phyloP scores from a whole-genome alignment of 352 stramenopile species.

The Phytophthora cryptogea region DNA sequence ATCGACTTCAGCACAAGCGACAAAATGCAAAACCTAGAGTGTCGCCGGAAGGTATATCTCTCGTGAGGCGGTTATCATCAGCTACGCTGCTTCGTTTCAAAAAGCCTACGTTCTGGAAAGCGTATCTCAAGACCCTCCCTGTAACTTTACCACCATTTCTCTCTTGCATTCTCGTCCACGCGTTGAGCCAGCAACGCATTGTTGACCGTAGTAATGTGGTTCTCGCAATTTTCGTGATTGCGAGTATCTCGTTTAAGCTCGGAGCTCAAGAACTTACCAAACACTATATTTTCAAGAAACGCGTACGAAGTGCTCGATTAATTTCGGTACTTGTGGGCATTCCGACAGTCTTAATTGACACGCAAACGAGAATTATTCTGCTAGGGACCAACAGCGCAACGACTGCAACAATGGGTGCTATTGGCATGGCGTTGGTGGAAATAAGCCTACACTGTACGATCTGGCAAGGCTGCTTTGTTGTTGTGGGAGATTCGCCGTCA shows the following conservation, averaged over 20 bases:
- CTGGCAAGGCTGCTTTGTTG: background rate
- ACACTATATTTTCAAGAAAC: conserved; percentile 1
- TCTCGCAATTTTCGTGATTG: background rate
- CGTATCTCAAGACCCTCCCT: background rate
- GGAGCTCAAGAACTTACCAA: background rate
- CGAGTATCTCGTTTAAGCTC: conserved; percentile 1
- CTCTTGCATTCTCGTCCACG: background rate
- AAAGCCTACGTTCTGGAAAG: background rate
- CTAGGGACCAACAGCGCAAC: conserved; percentile 1
- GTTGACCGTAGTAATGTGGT: background rate
- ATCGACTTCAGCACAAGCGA: no score
- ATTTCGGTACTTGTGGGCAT: background rate
- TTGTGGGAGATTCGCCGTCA: background rate
- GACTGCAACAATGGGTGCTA: background rate
- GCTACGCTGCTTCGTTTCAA: background rate
- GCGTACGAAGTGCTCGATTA: background rate
- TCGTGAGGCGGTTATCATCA: background rate
- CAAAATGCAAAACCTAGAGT: no score
- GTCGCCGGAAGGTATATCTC: no score
- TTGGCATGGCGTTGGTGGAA: conserved; percentile 5
- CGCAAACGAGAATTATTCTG: conserved; percentile 1
- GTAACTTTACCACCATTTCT: background rate
- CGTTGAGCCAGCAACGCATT: background rate
- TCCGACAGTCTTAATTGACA: conserved; percentile 7
- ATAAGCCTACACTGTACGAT: background rate